These are phyloP conservation scores for Naegleria fowleri DNA, from an alignment of 208 protist species.

Conservation along the genomic window DNA sequence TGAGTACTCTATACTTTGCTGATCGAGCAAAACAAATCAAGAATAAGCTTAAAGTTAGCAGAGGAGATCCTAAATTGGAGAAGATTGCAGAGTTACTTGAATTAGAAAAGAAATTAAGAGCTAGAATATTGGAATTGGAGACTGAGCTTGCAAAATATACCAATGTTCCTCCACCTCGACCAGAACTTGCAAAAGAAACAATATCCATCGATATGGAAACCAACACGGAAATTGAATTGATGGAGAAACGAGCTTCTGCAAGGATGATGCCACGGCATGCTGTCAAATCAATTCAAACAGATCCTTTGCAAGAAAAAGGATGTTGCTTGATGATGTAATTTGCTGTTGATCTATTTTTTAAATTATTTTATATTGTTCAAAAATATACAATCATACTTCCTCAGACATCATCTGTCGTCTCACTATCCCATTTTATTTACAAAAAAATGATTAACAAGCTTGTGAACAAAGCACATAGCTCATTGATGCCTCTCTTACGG, in stretches of 20 bases:
- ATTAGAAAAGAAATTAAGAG: conserved; percentile 43
- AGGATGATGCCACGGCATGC: not conserved
- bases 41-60: conserved; percentile 59
- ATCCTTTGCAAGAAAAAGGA: not conserved
- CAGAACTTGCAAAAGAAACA: not conserved
- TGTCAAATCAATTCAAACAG: not conserved
- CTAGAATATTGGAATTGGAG: not conserved
- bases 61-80: conserved; percentile 46
- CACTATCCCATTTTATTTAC: no score
- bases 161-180: not conserved
- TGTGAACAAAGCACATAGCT: no score
- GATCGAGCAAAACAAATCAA: conserved; percentile 82
- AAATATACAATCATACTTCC: no score
- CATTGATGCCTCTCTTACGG: no score
- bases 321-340: no score
- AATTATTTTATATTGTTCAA: no score
- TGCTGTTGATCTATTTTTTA: no score
- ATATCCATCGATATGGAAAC: not conserved
- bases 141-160: not conserved
- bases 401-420: no score
- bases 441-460: no score
- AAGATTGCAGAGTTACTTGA: conserved; percentile 55
- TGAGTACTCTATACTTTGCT: conserved; percentile 92
- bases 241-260: no score
- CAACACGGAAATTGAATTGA: no score